Evolutionary conservation across 2,329 filamentous ascomycete genomes (phyloP).

Genomic region (Purpureocillium takamizusanense): DNA sequence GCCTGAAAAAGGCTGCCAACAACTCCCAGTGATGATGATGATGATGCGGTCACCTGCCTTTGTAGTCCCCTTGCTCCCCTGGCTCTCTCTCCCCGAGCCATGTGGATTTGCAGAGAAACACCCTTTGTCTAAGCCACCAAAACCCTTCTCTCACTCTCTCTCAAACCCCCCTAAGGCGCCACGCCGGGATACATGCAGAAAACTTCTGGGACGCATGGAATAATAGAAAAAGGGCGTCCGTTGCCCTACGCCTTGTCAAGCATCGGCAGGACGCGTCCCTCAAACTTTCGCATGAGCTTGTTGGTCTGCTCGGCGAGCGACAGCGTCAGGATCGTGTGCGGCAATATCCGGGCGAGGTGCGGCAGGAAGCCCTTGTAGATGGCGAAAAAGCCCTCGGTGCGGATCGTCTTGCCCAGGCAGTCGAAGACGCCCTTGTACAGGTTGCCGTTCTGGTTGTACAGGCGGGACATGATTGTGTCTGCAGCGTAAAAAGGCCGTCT

Average conservation of each 20-base stretch:
- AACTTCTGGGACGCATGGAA: too few relatives aligned
- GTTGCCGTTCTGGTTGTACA: conserved; percentile 98
- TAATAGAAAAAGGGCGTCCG: too few relatives aligned
- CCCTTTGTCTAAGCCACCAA: too few relatives aligned
- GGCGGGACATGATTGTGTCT: conserved; percentile 96
- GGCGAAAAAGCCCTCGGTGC: conserved; percentile 81
- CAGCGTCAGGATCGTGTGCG: conserved; percentile 90
- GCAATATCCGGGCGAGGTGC: conserved; percentile 86
- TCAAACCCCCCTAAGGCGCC: too few relatives aligned
- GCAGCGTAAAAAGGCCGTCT: not conserved
- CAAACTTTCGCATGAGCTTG: conserved; percentile 76
- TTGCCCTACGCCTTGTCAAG: conserved; percentile 16
- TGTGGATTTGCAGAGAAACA: too few relatives aligned
- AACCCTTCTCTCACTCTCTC: too few relatives aligned
- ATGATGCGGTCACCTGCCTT: too few relatives aligned
- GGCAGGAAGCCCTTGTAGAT: conserved; percentile 98
- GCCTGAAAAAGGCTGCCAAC: not conserved
- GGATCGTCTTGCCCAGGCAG: conserved; percentile 82
- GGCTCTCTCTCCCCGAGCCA: too few relatives aligned
- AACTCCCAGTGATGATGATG: conserved; percentile 1
- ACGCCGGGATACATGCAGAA: too few relatives aligned
- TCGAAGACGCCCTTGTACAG: conserved; percentile 92
- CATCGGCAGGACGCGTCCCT: conserved; percentile 45
- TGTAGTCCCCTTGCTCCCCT: too few relatives aligned
- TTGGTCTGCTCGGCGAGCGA: conserved; percentile 95